Conservation (phyloP, 176 grass and related monocot genomes). For the Tillandsia leiboldiana region DNA sequence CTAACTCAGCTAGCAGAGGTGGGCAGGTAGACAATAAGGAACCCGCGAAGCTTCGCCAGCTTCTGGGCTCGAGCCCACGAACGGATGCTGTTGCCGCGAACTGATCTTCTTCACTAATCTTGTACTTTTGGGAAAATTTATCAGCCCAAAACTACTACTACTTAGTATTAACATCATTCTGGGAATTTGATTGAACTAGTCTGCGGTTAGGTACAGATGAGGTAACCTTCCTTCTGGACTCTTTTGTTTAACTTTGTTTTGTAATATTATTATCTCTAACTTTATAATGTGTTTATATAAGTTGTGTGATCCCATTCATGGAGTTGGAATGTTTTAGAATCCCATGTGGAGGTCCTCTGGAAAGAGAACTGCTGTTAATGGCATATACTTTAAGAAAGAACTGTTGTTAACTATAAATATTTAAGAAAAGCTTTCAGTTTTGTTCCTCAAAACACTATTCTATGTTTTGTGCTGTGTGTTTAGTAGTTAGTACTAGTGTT, state of each 20-base stretch:
- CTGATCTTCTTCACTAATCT: conserved; percentile 5
- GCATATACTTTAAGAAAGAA: too few relatives aligned
- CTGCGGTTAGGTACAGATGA: not conserved
- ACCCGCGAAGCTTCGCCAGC: conserved; percentile 17
- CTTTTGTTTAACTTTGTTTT: too few relatives aligned
- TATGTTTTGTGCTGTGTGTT: too few relatives aligned
- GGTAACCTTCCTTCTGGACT: not conserved
- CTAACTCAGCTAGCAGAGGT: not conserved
- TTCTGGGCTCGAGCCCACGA: conserved; percentile 12
- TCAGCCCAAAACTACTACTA: conserved; percentile 3
- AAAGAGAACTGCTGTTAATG: too few relatives aligned
- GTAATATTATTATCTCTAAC: too few relatives aligned
- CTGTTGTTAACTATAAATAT: too few relatives aligned
- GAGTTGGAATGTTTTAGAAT: not conserved
- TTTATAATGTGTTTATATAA: not conserved
- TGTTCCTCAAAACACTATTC: too few relatives aligned
- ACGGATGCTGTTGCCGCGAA: conserved; percentile 17
- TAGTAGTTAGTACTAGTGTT: too few relatives aligned
- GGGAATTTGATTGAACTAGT: not conserved
- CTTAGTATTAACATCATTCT: not conserved
- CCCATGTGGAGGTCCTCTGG: not conserved
- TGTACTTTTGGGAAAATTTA: conserved; percentile 8
- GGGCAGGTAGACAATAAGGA: not conserved
- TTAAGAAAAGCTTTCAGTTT: too few relatives aligned
- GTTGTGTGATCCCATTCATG: not conserved